These are phyloP conservation scores for Dendrothele bispora DNA, from an alignment of 768 basidiomycete species.

Conservation along the genomic window DNA sequence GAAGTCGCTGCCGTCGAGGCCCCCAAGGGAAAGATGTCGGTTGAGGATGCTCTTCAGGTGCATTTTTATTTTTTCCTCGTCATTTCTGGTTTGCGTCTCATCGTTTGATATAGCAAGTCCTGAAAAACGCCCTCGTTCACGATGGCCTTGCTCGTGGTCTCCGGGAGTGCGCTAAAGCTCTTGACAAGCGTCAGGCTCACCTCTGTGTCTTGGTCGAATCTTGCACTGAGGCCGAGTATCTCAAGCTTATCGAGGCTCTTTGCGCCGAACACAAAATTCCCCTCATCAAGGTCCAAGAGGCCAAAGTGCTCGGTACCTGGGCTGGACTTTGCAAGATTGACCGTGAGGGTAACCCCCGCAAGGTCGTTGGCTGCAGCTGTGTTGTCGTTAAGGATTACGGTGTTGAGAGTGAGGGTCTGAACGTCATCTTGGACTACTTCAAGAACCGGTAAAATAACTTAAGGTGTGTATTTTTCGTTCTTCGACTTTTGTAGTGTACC, in stretches of 20 bases:
- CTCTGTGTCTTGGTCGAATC: slow-evolving; percentile 99
- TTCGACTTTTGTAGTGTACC: too few species aligned
- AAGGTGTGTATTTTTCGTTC: too few species aligned
- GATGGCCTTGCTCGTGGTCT: slow-evolving; percentile 98
- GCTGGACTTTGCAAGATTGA: slow-evolving; percentile 99
- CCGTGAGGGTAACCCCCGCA: slow-evolving; percentile 96
- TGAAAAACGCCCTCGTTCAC: slow-evolving; percentile 98
- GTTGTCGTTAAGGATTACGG: slow-evolving; percentile 99
- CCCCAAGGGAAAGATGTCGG: slow-evolving; percentile 92
- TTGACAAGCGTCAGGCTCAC: slow-evolving; percentile 98
- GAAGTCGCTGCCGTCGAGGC: slow-evolving; percentile 87
- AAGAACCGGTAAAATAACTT: slow-evolving; percentile 76
- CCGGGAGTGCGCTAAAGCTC: slow-evolving; percentile 95
- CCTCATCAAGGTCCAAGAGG: slow-evolving; percentile 98
- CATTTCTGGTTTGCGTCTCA: not conserved
- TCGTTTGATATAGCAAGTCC: slow-evolving; percentile 71
- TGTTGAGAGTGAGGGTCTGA: slow-evolving; percentile 89
- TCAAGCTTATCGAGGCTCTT: slow-evolving; percentile 99
- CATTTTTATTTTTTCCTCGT: too few species aligned
- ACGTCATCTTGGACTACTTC: slow-evolving; percentile 95
- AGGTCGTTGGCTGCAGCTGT: slow-evolving; percentile 89
- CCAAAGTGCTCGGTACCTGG: slow-evolving; percentile 98
- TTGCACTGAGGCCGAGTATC: slow-evolving; percentile 98
- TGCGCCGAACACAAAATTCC: slow-evolving; percentile 99
- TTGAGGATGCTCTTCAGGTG: slow-evolving; percentile 93